phyloP scores from a whole-genome alignment of 495 filamentous ascomycete genomes.

The Aspergillus biplanus region DNA sequence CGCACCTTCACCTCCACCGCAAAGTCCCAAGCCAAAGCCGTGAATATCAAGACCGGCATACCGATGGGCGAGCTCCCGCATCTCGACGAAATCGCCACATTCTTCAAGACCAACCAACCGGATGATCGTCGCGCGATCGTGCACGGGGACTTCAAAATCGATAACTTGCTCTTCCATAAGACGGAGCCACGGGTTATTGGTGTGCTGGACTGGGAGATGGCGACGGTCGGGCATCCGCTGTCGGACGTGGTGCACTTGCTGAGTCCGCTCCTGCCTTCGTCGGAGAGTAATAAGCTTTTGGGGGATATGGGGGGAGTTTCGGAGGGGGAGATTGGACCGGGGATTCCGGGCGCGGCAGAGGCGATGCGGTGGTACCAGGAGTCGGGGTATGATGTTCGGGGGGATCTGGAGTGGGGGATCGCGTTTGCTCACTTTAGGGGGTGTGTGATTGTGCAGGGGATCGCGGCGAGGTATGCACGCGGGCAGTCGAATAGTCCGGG shows the following conservation, averaged over 20 bases:
- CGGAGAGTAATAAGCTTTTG: too few relatives aligned
- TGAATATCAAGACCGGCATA: constrained; percentile 1
- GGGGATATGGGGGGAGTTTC: constrained; percentile 22
- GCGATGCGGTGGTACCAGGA: background rate
- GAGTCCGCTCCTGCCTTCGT: constrained; percentile 11
- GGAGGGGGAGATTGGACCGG: background rate
- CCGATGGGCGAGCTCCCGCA: constrained; percentile 12
- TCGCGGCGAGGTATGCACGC: constrained; percentile 11
- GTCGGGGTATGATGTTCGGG: constrained; percentile 12
- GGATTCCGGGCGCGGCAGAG: constrained; percentile 3
- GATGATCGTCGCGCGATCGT: constrained; percentile 9
- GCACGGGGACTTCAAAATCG: constrained; percentile 21
- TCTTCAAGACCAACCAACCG: constrained; percentile 13
- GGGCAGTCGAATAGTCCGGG: constrained; percentile 12
- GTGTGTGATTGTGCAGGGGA: constrained; percentile 13
- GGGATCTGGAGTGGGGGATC: constrained; percentile 9
- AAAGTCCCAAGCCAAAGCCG: background rate
- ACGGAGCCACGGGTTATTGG: constrained; percentile 20
- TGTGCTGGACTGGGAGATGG: constrained; percentile 22
- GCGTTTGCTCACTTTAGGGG: constrained; percentile 12
- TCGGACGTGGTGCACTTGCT: constrained; percentile 13
- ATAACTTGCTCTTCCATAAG: constrained; percentile 19
- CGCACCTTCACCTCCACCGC: constrained; percentile 1
- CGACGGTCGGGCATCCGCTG: constrained; percentile 18
- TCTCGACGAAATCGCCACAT: constrained; percentile 5